phyloP scores from a whole-genome alignment of 2,329 filamentous ascomycete genomes.

The Colletotrichum sublineola region DNA sequence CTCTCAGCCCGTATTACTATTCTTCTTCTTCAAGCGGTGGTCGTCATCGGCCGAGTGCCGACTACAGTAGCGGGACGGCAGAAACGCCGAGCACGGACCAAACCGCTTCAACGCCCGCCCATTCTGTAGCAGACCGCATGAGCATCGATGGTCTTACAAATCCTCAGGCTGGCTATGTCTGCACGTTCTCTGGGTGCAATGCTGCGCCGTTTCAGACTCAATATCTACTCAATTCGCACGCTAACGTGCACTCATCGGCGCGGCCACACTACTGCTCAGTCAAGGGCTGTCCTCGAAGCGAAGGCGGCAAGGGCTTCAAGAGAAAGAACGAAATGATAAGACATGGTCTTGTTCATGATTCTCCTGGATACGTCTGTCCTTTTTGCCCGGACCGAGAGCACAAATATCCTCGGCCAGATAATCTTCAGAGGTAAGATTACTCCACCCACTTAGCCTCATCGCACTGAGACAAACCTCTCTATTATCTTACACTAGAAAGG shows the following conservation, averaged over 20 bases:
- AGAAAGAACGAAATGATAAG: constrained; percentile 81
- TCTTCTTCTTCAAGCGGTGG: constrained; percentile 48
- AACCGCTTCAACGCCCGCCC: constrained; percentile 58
- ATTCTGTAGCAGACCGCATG: constrained; percentile 65
- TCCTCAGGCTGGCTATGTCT: constrained; percentile 69
- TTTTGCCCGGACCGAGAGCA: constrained; percentile 96
- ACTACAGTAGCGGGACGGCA: constrained; percentile 59
- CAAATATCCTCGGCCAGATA: constrained; percentile 94
- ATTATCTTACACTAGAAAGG: too few species aligned
- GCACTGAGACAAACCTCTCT: background rate
- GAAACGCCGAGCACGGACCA: constrained; percentile 63
- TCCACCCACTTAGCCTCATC: background rate
- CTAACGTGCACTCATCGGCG: constrained; percentile 76
- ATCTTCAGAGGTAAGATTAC: constrained; percentile 83
- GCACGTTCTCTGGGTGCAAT: constrained; percentile 73
- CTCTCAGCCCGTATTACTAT: constrained; percentile 56
- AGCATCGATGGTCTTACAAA: constrained; percentile 70
- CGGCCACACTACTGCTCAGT: constrained; percentile 77
- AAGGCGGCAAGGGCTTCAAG: constrained; percentile 77
- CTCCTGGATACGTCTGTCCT: constrained; percentile 94
- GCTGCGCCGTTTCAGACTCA: constrained; percentile 83
- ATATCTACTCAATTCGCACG: constrained; percentile 83
- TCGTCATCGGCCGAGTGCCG: constrained; percentile 54
- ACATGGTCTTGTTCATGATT: constrained; percentile 90
- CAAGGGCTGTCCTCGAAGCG: constrained; percentile 71